Evolutionary conservation across 257 asterid species (phyloP), one percentile per base, ranked within the genome.

Genomic region (Jasminum sambac): DNA sequence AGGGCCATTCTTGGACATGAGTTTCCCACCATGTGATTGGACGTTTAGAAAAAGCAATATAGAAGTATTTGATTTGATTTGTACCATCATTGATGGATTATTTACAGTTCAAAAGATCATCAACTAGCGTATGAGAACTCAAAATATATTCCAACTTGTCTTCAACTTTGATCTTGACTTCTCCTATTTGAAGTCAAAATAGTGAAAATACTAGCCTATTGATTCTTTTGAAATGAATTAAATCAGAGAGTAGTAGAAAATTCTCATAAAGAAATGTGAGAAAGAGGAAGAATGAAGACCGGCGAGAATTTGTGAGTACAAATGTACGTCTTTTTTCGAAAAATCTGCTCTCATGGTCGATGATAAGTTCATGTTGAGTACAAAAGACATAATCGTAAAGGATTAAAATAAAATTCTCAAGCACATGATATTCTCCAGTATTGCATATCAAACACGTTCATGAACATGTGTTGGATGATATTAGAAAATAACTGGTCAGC

Each of bases 1-100:
- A 77, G 88, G 90, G 39, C 85, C 89, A 60, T 78, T 69, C 78
- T 75, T 1, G 79, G 88, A 81, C 92, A 79, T 86, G 91, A 86
- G 78, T 78, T 74, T 76, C 78, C 78, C 80, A 42, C 72, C 52
- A 70, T 73, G 66, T 41, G 63, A 76, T 77, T 80, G 62, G 81
- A 62, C 79, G 68, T 66, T 46, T 26, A 38, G 60, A 78, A 70
- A 16, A 70, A 21, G 71, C 67, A 40, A 43, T 81, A 68, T 62
- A 70, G 72, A 34, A 63, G 64, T 60, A 69, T 77, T 63, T 71
- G 40, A 50, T 59, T 68, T 77, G 82, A 76, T 75, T 75, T 66
- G 72, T 79, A 77, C 74, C 70, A 80, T 78, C 81, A 84, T 76
- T 83, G 68, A 24, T 72, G 67, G 76, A 77, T 76, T 73, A 75